Evolutionary conservation across 2,329 filamentous ascomycete species (phyloP).

Genomic region (Mariannaea elegans): DNA sequence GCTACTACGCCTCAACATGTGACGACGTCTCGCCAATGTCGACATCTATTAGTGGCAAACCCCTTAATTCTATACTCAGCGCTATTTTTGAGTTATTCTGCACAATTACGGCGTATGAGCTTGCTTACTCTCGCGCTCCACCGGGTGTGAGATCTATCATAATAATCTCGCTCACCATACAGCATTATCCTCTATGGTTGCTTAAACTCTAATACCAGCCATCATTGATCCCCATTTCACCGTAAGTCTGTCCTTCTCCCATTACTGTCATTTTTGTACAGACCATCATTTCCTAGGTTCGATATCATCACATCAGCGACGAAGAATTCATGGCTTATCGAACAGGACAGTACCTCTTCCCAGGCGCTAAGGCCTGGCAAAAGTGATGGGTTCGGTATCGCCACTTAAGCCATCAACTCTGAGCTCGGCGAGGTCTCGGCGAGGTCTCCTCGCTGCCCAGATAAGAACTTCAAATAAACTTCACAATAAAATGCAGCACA

Average conservation of each 20-base stretch:
- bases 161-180: conserved; percentile 58
- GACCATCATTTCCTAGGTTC: conserved; percentile 36
- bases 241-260: conserved; percentile 34
- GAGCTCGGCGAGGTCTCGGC: too few species aligned
- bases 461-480: not conserved
- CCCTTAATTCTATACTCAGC: conserved; percentile 39
- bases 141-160: conserved; percentile 61
- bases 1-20: conserved; percentile 38
- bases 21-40: conserved; percentile 29
- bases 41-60: conserved; percentile 32
- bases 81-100: conserved; percentile 43
- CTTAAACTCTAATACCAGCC: conserved; percentile 49
- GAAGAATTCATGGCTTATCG: conserved; percentile 22
- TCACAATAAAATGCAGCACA: not conserved
- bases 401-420: too few species aligned
- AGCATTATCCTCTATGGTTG: conserved; percentile 54
- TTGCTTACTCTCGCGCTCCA: conserved; percentile 61
- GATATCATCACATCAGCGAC: conserved; percentile 37
- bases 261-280: conserved; percentile 36
- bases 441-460: not conserved
- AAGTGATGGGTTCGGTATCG: too few species aligned
- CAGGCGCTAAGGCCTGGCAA: too few species aligned
- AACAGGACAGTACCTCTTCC: too few species aligned
- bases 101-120: conserved; percentile 35
- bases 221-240: conserved; percentile 59